A percentile compares a stretch with the other conserved stretches of the same genome.
Conservation (phyloP, 352 stramenopile genomes). For the Phytophthora citrophthora region DNA sequence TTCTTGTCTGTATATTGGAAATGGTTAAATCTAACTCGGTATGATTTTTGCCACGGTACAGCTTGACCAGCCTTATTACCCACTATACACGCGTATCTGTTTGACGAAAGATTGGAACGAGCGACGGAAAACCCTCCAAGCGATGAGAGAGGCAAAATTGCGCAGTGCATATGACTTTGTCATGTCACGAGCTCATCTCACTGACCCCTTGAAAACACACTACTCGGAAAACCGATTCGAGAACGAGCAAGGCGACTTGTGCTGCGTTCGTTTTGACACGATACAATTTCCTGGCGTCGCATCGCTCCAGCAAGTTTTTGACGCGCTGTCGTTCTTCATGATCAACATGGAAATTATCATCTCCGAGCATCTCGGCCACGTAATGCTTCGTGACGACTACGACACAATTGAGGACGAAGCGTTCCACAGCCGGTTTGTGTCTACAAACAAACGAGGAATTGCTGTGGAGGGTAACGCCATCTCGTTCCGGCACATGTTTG, state of each 20-base stretch:
- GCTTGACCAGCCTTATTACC: constrained; percentile 26
- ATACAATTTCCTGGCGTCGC: constrained; percentile 30
- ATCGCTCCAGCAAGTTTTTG: constrained; percentile 42
- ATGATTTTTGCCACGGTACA: neutral
- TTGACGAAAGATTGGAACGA: constrained; percentile 30
- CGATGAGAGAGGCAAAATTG: constrained; percentile 25
- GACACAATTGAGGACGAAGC: constrained; percentile 30
- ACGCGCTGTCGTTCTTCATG: constrained; percentile 37
- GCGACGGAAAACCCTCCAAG: constrained; percentile 21
- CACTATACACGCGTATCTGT: constrained; percentile 35
- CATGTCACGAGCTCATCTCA: constrained; percentile 6
- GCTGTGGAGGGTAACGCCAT: constrained; percentile 36
- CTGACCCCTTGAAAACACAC: constrained; percentile 21
- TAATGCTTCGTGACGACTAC: constrained; percentile 48
- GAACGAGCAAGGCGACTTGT: constrained; percentile 33
- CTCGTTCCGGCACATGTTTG: constrained; percentile 31
- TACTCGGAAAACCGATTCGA: constrained; percentile 38
- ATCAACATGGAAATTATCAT: constrained; percentile 51
- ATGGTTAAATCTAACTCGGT: constrained; percentile 1
- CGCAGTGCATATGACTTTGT: constrained; percentile 35
- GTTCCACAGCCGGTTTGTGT: constrained; percentile 38
- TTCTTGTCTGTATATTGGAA: neutral
- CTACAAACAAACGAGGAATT: constrained; percentile 25
- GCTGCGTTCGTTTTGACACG: constrained; percentile 39
- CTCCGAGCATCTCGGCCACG: constrained; percentile 38